Conservation (phyloP, 345 rosid genomes). For the Hevea brasiliensis region DNA sequence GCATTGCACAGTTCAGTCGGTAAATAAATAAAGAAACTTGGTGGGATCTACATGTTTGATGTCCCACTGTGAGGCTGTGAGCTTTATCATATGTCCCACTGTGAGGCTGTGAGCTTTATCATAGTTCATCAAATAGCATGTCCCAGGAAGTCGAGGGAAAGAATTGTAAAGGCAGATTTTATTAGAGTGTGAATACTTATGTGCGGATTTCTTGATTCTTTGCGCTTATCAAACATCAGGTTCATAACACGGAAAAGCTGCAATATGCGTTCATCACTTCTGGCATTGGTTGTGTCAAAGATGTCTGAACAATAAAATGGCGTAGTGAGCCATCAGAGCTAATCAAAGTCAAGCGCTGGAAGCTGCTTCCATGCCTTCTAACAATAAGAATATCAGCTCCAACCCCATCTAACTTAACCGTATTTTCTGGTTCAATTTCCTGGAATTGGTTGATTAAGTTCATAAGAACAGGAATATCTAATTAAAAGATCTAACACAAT, state of each 20-base stretch:
- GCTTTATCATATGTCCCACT: too few species aligned
- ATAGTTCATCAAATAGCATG: too few species aligned
- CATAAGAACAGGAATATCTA: background rate
- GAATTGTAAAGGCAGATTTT: background rate
- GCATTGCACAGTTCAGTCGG: background rate
- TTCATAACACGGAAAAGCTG: slow-evolving; percentile 99
- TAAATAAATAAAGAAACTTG: background rate
- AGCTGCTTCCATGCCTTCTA: slow-evolving; percentile 98
- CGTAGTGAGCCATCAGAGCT: slow-evolving; percentile 97
- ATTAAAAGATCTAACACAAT: background rate
- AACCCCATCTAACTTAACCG: slow-evolving; percentile 82
- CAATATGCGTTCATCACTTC: slow-evolving; percentile 94
- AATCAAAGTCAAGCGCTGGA: slow-evolving; percentile 88
- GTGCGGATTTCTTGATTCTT: slow-evolving; percentile 90
- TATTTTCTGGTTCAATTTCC: slow-evolving; percentile 97
- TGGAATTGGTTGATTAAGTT: slow-evolving; percentile 25
- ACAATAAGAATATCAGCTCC: slow-evolving; percentile 97
- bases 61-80: too few species aligned
- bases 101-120: too few species aligned
- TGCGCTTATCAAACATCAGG: slow-evolving; percentile 98
- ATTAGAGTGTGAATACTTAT: slow-evolving; percentile 83
- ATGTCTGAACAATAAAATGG: slow-evolving; percentile 96
- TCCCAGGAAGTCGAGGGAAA: background rate
- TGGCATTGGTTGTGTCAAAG: slow-evolving; percentile 97
- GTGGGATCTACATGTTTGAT: too few species aligned